phyloP scores from a whole-genome alignment of 345 rosid species.

The Turritis glabra region DNA sequence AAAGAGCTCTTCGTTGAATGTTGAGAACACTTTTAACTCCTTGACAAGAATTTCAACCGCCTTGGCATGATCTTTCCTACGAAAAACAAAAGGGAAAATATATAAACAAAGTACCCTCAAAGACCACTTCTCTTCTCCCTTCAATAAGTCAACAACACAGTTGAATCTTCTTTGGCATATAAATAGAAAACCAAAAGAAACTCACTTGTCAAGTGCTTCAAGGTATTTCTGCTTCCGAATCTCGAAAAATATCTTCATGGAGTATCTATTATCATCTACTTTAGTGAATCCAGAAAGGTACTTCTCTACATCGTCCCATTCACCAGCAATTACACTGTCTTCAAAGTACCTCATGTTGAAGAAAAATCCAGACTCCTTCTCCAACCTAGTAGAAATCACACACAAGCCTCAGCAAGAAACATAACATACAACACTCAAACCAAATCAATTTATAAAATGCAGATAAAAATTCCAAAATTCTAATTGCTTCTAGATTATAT shows the following conservation, averaged over 20 bases:
- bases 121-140: neutral
- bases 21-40: slow-evolving; percentile 48
- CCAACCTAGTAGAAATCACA: slow-evolving; percentile 33
- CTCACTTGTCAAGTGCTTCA: slow-evolving; percentile 53
- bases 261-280: slow-evolving; percentile 50
- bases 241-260: slow-evolving; percentile 52
- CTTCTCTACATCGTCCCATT: slow-evolving; percentile 57
- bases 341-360: slow-evolving; percentile 54
- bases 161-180: neutral
- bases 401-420: slow-evolving; percentile 1
- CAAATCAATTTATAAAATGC: neutral
- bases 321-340: slow-evolving; percentile 49
- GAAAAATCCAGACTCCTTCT: slow-evolving; percentile 52
- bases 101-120: neutral
- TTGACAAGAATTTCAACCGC: slow-evolving; percentile 51
- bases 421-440: neutral
- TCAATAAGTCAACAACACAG: neutral
- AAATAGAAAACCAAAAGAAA: neutral
- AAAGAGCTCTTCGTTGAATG: slow-evolving; percentile 49
- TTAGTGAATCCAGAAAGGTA: slow-evolving; percentile 50
- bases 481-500: too few relatives aligned
- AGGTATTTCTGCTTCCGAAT: slow-evolving; percentile 52
- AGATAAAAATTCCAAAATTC: neutral
- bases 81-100: neutral
- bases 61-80: slow-evolving; percentile 44